These are phyloP conservation scores for Penicillium desertorum DNA, from an alignment of 495 filamentous ascomycete genomes.

Conservation along the genomic window DNA sequence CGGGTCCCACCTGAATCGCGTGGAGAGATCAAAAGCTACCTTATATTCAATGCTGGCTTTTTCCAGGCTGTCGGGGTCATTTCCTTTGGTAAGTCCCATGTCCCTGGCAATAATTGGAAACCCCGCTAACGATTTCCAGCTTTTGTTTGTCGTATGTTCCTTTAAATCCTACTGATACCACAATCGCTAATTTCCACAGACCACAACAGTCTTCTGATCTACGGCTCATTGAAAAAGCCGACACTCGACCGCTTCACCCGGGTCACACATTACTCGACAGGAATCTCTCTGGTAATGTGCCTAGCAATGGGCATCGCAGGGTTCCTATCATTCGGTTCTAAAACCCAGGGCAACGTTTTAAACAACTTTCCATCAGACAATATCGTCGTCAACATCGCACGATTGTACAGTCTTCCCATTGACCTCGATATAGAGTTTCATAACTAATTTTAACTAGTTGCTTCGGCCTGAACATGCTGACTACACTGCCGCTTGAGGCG, in stretches of 20 bases:
- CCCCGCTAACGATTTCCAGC: conserved; percentile 52
- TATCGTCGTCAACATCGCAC: conserved; percentile 87
- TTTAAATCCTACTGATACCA: not conserved
- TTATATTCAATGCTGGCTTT: conserved; percentile 79
- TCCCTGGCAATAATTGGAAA: not conserved
- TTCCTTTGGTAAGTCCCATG: conserved; percentile 71
- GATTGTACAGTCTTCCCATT: conserved; percentile 55
- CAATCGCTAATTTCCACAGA: conserved; percentile 48
- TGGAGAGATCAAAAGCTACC: conserved; percentile 63
- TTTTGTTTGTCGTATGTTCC: conserved; percentile 74
- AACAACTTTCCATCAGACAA: conserved; percentile 95
- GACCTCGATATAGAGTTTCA: not conserved
- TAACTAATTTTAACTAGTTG: conserved; percentile 48
- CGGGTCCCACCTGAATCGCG: conserved; percentile 65
- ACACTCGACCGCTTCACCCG: conserved; percentile 89
- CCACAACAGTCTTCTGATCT: conserved; percentile 96
- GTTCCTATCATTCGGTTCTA: conserved; percentile 89
- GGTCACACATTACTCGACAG: conserved; percentile 91
- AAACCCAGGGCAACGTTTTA: conserved; percentile 89
- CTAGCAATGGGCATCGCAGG: conserved; percentile 84
- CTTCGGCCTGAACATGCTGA: conserved; percentile 98
- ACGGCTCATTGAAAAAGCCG: conserved; percentile 89
- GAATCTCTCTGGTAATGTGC: conserved; percentile 84
- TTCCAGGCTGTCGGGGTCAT: conserved; percentile 97
- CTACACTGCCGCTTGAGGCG: conserved; percentile 89